A percentile compares a stretch with the other conserved stretches of the same genome.
phyloP scores from a whole-genome alignment of 2,329 filamentous ascomycete species.

The Curvularia lunata region DNA sequence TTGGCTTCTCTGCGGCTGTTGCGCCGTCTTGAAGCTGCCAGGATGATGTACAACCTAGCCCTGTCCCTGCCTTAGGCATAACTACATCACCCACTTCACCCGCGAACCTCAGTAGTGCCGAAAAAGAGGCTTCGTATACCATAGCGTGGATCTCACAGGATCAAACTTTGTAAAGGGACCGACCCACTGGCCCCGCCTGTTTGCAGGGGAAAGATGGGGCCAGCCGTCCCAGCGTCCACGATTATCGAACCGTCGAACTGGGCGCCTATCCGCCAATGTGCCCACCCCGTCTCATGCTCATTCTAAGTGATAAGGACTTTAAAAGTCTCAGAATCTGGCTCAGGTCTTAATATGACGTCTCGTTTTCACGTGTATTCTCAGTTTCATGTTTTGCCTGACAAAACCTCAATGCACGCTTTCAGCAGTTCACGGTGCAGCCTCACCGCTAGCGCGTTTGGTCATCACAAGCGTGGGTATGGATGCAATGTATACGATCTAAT shows the following conservation, averaged over 20 bases:
- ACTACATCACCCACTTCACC: neutral
- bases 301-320: neutral
- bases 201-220: conserved; percentile 12
- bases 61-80: neutral
- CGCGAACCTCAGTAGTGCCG: neutral
- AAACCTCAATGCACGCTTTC: neutral
- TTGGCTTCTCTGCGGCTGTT: no score
- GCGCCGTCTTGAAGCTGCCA: neutral
- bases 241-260: neutral
- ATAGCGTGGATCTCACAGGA: neutral
- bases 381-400: neutral
- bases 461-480: neutral
- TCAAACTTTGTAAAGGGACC: neutral
- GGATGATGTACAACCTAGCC: neutral
- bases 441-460: neutral
- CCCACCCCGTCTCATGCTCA: neutral
- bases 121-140: neutral
- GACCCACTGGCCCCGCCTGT: conserved; percentile 14
- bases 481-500: neutral
- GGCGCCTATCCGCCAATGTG: neutral
- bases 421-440: neutral
- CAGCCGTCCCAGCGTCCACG: neutral
- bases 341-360: neutral
- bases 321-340: neutral
- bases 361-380: neutral